phyloP scores from a whole-genome alignment of 2,329 filamentous ascomycete species.

The Dactylellina cionopaga region DNA sequence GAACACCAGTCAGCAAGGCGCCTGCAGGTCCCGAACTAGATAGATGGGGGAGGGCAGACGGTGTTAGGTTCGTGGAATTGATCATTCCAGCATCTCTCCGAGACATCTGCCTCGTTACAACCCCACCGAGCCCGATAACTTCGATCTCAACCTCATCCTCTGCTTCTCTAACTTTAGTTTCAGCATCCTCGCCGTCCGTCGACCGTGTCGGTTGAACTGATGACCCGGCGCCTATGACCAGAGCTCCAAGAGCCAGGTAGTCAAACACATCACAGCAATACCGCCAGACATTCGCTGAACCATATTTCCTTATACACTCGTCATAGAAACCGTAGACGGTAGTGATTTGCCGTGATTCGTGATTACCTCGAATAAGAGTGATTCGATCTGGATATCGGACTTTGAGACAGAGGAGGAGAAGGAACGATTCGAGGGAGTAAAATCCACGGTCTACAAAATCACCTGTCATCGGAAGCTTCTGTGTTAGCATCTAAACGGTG shows the following conservation, averaged over 20 bases:
- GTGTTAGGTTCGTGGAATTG: slow-evolving; percentile 53
- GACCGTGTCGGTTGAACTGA: slow-evolving; percentile 69
- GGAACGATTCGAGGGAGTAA: slow-evolving; percentile 96
- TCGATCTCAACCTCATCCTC: slow-evolving; percentile 89
- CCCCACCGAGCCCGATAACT: slow-evolving; percentile 68
- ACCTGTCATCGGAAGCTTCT: slow-evolving; percentile 64
- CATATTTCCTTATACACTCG: slow-evolving; percentile 94
- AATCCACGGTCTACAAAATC: slow-evolving; percentile 98
- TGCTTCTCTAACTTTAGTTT: slow-evolving; percentile 61
- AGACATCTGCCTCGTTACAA: slow-evolving; percentile 61
- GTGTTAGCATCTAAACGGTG: background rate
- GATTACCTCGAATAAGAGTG: slow-evolving; percentile 92
- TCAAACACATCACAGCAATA: slow-evolving; percentile 99
- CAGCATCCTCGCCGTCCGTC: slow-evolving; percentile 40
- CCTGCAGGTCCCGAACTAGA: slow-evolving; percentile 54
- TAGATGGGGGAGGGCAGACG: slow-evolving; percentile 51
- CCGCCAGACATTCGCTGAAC: slow-evolving; percentile 94
- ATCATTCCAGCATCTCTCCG: slow-evolving; percentile 77
- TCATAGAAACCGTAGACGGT: slow-evolving; percentile 99
- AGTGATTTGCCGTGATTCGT: slow-evolving; percentile 96
- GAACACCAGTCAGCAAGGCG: slow-evolving; percentile 63
- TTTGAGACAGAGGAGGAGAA: slow-evolving; percentile 93
- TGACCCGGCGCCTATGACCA: slow-evolving; percentile 84
- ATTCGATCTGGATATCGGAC: slow-evolving; percentile 97
- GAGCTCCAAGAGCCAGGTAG: slow-evolving; percentile 88